A percentile compares a stretch with the other conserved stretches of the same genome.
phyloP scores from a whole-genome alignment of 1,284 basidiomycete genomes.

The Irpex lacteus region DNA sequence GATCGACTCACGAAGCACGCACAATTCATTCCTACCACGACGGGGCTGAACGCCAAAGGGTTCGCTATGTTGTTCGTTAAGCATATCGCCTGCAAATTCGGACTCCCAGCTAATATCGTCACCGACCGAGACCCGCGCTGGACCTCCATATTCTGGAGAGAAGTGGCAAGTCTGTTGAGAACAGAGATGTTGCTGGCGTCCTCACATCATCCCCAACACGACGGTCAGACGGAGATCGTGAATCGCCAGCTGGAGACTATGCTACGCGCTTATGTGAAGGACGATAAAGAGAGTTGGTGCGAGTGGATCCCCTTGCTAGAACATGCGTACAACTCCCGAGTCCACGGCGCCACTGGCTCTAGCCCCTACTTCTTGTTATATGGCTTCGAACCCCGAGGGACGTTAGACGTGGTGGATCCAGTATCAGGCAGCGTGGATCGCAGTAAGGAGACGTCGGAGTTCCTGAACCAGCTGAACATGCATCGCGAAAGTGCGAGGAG shows the following conservation, averaged over 20 bases:
- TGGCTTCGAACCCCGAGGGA: not conserved
- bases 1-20: slow-evolving; percentile 29
- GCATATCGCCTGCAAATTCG: slow-evolving; percentile 18
- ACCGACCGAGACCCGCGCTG: slow-evolving; percentile 27
- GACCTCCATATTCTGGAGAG: slow-evolving; percentile 25
- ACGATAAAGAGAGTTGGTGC: not conserved
- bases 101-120: slow-evolving; percentile 24
- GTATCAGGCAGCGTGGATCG: not conserved
- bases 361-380: not conserved
- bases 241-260: slow-evolving; percentile 16
- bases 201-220: slow-evolving; percentile 20
- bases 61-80: slow-evolving; percentile 20
- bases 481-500: slow-evolving; percentile 14
- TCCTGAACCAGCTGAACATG: slow-evolving; percentile 2
- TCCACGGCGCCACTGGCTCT: not conserved
- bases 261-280: not conserved
- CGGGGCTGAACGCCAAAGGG: slow-evolving; percentile 10
- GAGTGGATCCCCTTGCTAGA: not conserved
- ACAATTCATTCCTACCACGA: slow-evolving; percentile 30
- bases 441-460: not conserved
- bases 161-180: slow-evolving; percentile 15
- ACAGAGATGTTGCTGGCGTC: slow-evolving; percentile 25
- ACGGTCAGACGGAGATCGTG: slow-evolving; percentile 19
- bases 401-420: not conserved
- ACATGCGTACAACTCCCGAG: not conserved